phyloP scores from a whole-genome alignment of 768 basidiomycete genomes.

The Lentinula aciculospora region DNA sequence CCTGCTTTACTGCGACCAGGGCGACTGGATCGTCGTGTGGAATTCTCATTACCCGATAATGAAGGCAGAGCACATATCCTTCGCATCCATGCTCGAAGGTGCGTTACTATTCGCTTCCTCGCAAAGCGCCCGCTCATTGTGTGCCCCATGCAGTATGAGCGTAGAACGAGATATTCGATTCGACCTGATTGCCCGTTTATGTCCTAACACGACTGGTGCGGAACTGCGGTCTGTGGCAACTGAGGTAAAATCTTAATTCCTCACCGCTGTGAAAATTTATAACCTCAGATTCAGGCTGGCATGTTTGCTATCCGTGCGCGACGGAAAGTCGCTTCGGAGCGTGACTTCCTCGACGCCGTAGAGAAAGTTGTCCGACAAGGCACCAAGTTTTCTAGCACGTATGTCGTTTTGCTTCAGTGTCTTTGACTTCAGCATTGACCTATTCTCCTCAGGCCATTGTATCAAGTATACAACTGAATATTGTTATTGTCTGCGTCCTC shows the following conservation, averaged over 20 bases:
- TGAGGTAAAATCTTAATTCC: conserved; percentile 51
- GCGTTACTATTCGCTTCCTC: conserved; percentile 11
- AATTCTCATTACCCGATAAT: conserved; percentile 91
- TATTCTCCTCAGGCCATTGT: conserved; percentile 56
- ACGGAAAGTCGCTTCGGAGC: conserved; percentile 94
- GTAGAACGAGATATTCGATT: conserved; percentile 96
- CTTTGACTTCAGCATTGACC: conserved; percentile 3
- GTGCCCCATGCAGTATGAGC: conserved; percentile 66
- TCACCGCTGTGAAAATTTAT: not conserved
- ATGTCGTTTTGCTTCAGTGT: conserved; percentile 28
- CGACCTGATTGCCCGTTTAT: conserved; percentile 93
- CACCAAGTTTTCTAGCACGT: conserved; percentile 97
- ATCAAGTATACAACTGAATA: conserved; percentile 91
- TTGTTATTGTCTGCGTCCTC: not conserved
- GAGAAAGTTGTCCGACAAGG: conserved; percentile 98
- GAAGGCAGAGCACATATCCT: conserved; percentile 97
- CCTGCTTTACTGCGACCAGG: conserved; percentile 95
- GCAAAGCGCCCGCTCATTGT: conserved; percentile 3
- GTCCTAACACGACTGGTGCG: conserved; percentile 98
- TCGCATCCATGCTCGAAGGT: conserved; percentile 95
- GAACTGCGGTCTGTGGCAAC: conserved; percentile 96
- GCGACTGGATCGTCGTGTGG: conserved; percentile 93
- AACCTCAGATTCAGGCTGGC: conserved; percentile 61
- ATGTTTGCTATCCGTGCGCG: conserved; percentile 99
- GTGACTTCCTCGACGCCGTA: conserved; percentile 95